Evolutionary conservation across 441 rosid species (phyloP), one percentile per base, ranked within the genome.

Genomic region (Erodium texanum): DNA sequence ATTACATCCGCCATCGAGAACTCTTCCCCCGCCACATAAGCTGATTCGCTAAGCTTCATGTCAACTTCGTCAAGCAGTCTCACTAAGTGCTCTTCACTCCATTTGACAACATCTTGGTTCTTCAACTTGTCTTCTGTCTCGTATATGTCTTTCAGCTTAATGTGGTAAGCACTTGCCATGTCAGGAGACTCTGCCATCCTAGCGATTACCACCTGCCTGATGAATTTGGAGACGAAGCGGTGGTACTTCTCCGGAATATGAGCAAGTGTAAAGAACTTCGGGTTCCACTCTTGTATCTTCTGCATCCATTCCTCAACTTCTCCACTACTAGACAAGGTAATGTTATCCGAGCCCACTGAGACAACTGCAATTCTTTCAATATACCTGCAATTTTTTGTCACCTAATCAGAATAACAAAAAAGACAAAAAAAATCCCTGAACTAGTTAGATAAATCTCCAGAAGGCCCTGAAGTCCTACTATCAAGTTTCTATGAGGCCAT

Each of bases 141-240:
- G 0, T 89, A 79, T 27, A 89, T 90, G 32, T 86, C 97, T 76
- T 80, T 89, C 67, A 87, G 90, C 82, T 86, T 87, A 14, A 68
- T 6, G 75, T 93, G 97, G 85, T 93, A 93, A 10, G 94, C 87
- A 67, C 85, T 86, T 9, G 97, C 97, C 15, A 90, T 86, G 69
- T 87, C 87, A 3, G 96, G 94, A n/a, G 88, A 87, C 68, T 90
- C 98, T 0, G 94, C 92, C 97, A 93, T 89, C 63, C 96, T 79
- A 36, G 98, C 90, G 71, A 93, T 93, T 72, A 86, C 70, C 54
- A 93, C 96, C 73, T 83, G 82, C 72, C 98, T 81, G 67, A 79
- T 61, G 82, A 93, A 93, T 76, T 84, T 90, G 66, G 98, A 90
- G 62, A 85, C 85, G n/a, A 59, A 73, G 9, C 76, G 71, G 5